Evolutionary conservation across 306 rosid species (phyloP).

Genomic region (Potentilla sterilis): DNA sequence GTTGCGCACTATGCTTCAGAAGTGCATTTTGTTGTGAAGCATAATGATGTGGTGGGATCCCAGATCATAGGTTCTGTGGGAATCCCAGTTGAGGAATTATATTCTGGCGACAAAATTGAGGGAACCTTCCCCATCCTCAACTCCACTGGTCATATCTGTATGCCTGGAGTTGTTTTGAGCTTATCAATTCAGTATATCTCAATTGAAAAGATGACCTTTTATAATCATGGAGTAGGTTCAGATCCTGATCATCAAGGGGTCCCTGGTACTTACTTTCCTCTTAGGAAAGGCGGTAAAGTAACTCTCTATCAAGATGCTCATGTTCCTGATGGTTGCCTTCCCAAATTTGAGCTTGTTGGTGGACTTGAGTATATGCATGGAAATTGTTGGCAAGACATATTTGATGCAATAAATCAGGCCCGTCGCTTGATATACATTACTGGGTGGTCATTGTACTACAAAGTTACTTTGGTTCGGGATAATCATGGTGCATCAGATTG

Average conservation of each 20-base stretch:
- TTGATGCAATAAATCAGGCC: background rate
- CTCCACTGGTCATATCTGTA: constrained; percentile 53
- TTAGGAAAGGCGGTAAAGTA: background rate
- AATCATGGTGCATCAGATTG: background rate
- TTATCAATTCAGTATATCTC: constrained; percentile 68
- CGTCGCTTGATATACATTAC: background rate
- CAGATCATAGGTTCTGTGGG: constrained; percentile 68
- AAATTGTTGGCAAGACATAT: background rate
- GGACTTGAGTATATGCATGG: background rate
- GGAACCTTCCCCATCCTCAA: constrained; percentile 60
- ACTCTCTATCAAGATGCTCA: background rate
- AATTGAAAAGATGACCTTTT: constrained; percentile 21
- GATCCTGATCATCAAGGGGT: background rate
- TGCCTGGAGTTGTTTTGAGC: constrained; percentile 53
- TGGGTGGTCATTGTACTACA: background rate
- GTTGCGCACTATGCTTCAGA: constrained; percentile 77
- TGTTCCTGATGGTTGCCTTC: background rate
- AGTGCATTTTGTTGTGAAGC: constrained; percentile 71
- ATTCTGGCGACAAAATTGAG: constrained; percentile 42
- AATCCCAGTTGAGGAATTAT: constrained; percentile 55
- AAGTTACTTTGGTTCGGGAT: background rate
- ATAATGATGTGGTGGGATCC: constrained; percentile 62
- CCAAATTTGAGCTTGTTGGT: background rate
- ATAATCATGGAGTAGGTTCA: background rate
- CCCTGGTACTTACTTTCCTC: background rate